Percentiles rank a stretch among this genome's conserved stretches.
Conservation (phyloP, 345 rosid species). For the Tarenaya hassleriana region DNA sequence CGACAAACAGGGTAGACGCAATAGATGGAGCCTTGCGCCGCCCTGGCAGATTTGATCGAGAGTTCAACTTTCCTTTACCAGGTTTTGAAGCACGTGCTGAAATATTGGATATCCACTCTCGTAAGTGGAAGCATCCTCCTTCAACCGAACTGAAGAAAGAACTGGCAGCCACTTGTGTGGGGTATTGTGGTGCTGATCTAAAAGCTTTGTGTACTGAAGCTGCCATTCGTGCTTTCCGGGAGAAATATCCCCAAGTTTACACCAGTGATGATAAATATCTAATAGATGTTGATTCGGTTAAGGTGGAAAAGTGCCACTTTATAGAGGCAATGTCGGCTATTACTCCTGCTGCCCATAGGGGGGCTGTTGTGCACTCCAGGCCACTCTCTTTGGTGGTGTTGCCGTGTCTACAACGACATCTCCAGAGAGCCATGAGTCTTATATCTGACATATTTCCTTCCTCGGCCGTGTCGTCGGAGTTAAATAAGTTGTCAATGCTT, state of each 20-base stretch:
- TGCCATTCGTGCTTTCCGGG: constrained; percentile 97
- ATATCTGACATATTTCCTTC: constrained; percentile 79
- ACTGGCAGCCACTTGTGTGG: constrained; percentile 96
- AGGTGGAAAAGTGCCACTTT: constrained; percentile 82
- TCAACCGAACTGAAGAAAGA: constrained; percentile 71
- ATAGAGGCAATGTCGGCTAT: constrained; percentile 93
- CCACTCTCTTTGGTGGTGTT: constrained; percentile 90
- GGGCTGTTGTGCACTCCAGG: constrained; percentile 89
- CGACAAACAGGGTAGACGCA: constrained; percentile 99
- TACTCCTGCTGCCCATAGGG: constrained; percentile 98
- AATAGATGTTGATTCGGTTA: constrained; percentile 90
- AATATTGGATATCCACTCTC: constrained; percentile 93
- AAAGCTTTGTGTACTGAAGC: constrained; percentile 98
- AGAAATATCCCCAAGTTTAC: constrained; percentile 97
- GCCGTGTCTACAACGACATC: constrained; percentile 84
- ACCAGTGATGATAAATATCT: constrained; percentile 91
- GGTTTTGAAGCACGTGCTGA: constrained; percentile 97
- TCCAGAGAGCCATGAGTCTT: constrained; percentile 58
- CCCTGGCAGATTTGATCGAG: constrained; percentile 99
- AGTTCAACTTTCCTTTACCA: constrained; percentile 95
- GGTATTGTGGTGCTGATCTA: constrained; percentile 98
- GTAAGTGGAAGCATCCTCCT: constrained; percentile 96
- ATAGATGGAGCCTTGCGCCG: constrained; percentile 99
- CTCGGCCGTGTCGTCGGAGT: constrained; percentile 56
- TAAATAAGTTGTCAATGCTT: constrained; percentile 84